These are phyloP conservation scores for Streptanthus diversifolius DNA, from an alignment of 345 rosid species.

Conservation along the genomic window DNA sequence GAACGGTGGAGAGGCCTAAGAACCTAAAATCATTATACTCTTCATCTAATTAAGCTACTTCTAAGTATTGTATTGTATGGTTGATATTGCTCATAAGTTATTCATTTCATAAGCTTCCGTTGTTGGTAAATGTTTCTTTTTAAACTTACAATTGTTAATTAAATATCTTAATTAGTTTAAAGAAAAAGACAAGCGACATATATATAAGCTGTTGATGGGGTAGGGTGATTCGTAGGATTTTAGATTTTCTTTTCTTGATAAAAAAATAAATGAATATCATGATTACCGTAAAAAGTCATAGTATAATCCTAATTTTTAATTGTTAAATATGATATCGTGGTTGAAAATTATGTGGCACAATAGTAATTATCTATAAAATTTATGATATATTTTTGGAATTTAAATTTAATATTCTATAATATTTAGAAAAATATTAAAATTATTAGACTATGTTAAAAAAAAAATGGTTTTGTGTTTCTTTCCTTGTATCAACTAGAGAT, in stretches of 20 bases:
- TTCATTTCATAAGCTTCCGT: background rate
- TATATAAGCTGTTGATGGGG: background rate
- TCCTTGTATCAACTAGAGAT: background rate
- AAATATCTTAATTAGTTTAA: background rate
- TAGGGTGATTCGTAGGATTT: background rate
- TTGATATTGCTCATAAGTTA: background rate
- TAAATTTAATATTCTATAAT: too few species aligned
- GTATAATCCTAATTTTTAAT: background rate
- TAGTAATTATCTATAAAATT: too few species aligned
- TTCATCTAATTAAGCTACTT: background rate
- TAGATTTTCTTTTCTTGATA: constrained; percentile 2
- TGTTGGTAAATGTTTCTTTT: background rate
- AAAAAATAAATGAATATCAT: constrained; percentile 3
- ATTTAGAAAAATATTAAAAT: too few species aligned
- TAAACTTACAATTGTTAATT: background rate
- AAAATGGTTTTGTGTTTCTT: background rate
- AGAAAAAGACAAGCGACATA: background rate
- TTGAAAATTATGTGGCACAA: too few species aligned
- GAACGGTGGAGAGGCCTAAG: background rate
- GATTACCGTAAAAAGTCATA: constrained; percentile 14
- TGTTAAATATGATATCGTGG: too few species aligned
- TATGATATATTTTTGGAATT: too few species aligned
- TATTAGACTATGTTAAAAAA: too few species aligned
- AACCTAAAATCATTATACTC: constrained; percentile 1
- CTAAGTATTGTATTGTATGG: background rate